Percentiles rank a stretch among this genome's conserved stretches.
These are phyloP conservation scores for Calonectria fujianensis DNA, from an alignment of 2,329 filamentous ascomycete species.

Conservation along the genomic window DNA sequence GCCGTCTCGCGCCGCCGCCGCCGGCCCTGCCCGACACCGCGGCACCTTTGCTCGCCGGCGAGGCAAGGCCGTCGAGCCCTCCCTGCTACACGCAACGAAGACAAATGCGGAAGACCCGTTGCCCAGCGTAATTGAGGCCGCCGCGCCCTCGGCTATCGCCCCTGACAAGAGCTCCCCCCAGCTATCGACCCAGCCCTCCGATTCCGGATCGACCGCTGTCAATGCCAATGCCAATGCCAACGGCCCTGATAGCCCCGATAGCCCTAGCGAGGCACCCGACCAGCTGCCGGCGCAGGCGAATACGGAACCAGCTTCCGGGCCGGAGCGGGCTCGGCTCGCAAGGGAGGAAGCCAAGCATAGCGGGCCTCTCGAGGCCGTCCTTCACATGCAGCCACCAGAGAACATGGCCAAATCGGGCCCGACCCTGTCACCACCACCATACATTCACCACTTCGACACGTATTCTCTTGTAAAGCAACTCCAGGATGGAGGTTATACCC, in stretches of 20 bases:
- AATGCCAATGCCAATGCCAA: background rate
- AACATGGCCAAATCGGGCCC: constrained; percentile 71
- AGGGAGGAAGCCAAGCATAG: constrained; percentile 64
- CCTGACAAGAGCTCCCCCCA: constrained; percentile 4
- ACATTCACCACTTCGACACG: constrained; percentile 97
- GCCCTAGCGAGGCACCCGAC: background rate
- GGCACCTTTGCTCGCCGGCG: constrained; percentile 73
- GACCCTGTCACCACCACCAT: constrained; percentile 83
- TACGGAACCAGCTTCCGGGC: constrained; percentile 38
- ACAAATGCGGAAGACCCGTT: constrained; percentile 45
- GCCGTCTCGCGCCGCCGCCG: constrained; percentile 64
- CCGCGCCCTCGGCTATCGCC: constrained; percentile 35
- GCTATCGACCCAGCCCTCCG: constrained; percentile 37
- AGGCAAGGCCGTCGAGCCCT: constrained; percentile 77
- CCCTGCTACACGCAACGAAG: constrained; percentile 55
- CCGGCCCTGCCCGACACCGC: constrained; percentile 62
- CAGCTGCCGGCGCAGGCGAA: constrained; percentile 28
- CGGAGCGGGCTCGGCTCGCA: constrained; percentile 55
- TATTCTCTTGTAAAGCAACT: constrained; percentile 92
- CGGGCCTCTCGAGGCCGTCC: constrained; percentile 71
- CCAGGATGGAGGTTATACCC: constrained; percentile 82
- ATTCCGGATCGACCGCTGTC: constrained; percentile 24
- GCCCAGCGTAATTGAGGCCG: constrained; percentile 42
- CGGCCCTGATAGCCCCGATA: constrained; percentile 28
- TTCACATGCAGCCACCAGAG: constrained; percentile 67